Evolutionary conservation across 768 basidiomycete genomes (phyloP).

Genomic region (Macrolepiota albuminosa): DNA sequence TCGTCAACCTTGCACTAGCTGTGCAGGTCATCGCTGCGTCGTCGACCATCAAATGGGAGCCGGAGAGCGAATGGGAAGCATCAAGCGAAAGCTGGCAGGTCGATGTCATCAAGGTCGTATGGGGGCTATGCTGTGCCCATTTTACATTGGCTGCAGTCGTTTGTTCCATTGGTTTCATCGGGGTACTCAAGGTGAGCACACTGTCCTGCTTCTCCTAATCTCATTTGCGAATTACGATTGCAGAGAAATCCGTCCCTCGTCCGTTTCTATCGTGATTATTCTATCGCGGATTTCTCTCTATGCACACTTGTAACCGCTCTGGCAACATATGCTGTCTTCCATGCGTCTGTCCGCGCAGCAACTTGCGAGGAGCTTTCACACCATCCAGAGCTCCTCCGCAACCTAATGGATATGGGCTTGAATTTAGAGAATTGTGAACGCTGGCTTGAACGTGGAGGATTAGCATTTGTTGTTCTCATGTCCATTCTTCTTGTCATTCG

Average conservation of each 20-base stretch:
- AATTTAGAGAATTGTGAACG: conserved; percentile 78
- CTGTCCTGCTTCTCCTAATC: conserved; percentile 1
- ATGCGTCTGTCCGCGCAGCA: conserved; percentile 46
- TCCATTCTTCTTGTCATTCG: conserved; percentile 60
- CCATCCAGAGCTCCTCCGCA: conserved; percentile 70
- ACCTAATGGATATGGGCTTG: conserved; percentile 65
- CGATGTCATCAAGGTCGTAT: conserved; percentile 48
- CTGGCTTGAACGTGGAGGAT: conserved; percentile 65
- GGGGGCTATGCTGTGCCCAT: conserved; percentile 61
- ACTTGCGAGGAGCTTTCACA: conserved; percentile 73
- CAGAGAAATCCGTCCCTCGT: conserved; percentile 63
- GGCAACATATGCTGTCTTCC: conserved; percentile 57
- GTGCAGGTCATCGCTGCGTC: conserved; percentile 23
- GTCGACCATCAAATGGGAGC: conserved; percentile 35
- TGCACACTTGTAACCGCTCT: conserved; percentile 53
- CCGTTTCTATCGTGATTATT: conserved; percentile 78
- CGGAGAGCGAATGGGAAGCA: conserved; percentile 43
- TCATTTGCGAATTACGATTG: not conserved
- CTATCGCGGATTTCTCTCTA: conserved; percentile 74
- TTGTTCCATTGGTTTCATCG: conserved; percentile 59
- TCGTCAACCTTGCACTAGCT: conserved; percentile 28
- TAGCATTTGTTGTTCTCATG: conserved; percentile 54
- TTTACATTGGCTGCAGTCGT: conserved; percentile 62
- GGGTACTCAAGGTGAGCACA: conserved; percentile 58
- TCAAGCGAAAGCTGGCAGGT: conserved; percentile 34